A percentile compares a stretch with the other conserved stretches of the same genome.
phyloP scores from a whole-genome alignment of 2,329 filamentous ascomycete species.

The Arthrocladium fulminans region DNA sequence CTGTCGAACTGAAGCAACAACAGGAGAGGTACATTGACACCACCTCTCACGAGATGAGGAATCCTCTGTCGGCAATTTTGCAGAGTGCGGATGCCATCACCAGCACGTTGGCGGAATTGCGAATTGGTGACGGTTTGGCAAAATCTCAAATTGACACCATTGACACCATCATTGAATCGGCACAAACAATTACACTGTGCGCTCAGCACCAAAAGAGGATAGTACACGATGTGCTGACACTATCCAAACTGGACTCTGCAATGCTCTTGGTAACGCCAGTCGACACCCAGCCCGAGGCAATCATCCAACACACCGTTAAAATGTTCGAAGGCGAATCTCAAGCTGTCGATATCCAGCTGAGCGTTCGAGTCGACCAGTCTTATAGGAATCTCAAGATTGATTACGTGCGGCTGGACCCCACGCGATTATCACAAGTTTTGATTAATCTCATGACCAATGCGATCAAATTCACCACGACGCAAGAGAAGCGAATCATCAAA shows the following conservation, averaged over 20 bases:
- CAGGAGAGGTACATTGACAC: slow-evolving; percentile 79
- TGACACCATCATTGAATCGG: slow-evolving; percentile 57
- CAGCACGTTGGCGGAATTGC: slow-evolving; percentile 45
- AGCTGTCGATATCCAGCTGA: slow-evolving; percentile 58
- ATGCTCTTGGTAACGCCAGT: slow-evolving; percentile 64
- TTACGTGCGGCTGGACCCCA: slow-evolving; percentile 63
- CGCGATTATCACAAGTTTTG: slow-evolving; percentile 65
- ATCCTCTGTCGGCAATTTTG: slow-evolving; percentile 49
- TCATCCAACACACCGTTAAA: slow-evolving; percentile 60
- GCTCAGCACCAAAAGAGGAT: slow-evolving; percentile 73
- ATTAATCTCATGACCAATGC: slow-evolving; percentile 76
- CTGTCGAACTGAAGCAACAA: slow-evolving; percentile 67
- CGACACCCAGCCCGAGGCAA: slow-evolving; percentile 56
- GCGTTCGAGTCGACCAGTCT: slow-evolving; percentile 54
- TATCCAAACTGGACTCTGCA: slow-evolving; percentile 68
- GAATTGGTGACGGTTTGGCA: slow-evolving; percentile 27
- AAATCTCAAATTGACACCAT: slow-evolving; percentile 27
- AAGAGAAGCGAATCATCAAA: slow-evolving; percentile 37
- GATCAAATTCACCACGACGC: slow-evolving; percentile 65
- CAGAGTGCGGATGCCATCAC: slow-evolving; percentile 46
- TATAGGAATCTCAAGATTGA: slow-evolving; percentile 51
- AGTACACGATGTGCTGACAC: slow-evolving; percentile 64
- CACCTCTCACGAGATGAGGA: slow-evolving; percentile 49
- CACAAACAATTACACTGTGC: slow-evolving; percentile 68
- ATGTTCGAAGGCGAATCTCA: slow-evolving; percentile 72